Base-by-base conservation (phyloP, 768 basidiomycete genomes). In the Clitopilus hobsonii region DNA sequence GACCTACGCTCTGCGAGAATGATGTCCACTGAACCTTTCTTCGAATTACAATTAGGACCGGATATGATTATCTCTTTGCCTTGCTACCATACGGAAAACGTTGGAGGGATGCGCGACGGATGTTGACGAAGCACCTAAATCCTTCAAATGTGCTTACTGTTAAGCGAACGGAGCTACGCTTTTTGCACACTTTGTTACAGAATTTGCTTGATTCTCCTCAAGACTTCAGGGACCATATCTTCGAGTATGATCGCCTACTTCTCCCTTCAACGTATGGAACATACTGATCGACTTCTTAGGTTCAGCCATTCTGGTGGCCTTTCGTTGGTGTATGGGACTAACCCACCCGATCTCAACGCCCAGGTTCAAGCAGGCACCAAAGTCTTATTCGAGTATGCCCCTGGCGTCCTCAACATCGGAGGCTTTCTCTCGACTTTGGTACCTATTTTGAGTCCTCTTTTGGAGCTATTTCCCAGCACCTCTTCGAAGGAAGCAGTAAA, bases 141-240 rank as follows among this genome's bases (percentile, higher is more conserved):
- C 30, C 30, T 16, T 32, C 30, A 32, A 7, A 16, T 16, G 30
- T 16, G 16, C 8, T 7, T 32, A 7, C 30, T 7, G 16, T 7
- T 16, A 7, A 32, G 7, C 30, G 30, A 16, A 32, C 30, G 16
- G 30, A 32, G 16, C 30, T 32, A 16, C 30, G 30, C 30, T 32
- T 7, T 32, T 7, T 32, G 30, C 7, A 32, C 7, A 32, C 7
- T 7, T 54, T 57, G 26, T 29, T 57, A 3, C 28, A 38, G 23
- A 53, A 45, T 14, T 52, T 57, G n/a, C 14, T 57, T 5, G 45
- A 38, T 4, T 30, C n/a, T 22, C 38, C 56, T 20, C 26, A 53
- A 16, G 24, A 57, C 16, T 54, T 23, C 13, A 20, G 23, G 23
- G 24, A 54, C 11, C 56, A 55, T 51, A 38, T 57, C 4, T 23